Evolutionary conservation across 2,329 filamentous ascomycete species (phyloP).

Genomic region (Alternaria sp.): DNA sequence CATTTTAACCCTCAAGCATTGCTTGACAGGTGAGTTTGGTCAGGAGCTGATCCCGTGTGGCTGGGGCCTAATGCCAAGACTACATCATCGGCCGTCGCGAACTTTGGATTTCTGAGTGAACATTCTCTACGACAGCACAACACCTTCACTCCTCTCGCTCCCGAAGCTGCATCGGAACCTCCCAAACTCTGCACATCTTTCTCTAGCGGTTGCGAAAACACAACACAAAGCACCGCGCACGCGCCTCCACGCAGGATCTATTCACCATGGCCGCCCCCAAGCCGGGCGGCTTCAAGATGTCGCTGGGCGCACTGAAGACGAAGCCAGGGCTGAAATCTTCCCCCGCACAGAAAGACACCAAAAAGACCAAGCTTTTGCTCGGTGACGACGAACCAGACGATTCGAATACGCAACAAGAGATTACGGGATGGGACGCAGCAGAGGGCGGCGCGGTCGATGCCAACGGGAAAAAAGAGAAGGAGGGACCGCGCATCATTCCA

Average conservation of each 20-base stretch:
- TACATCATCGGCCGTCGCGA: constrained; percentile 31
- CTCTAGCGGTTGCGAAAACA: neutral
- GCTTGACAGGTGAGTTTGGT: neutral
- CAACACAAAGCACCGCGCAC: neutral
- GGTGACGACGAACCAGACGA: constrained; percentile 43
- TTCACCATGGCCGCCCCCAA: constrained; percentile 43
- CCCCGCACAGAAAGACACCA: constrained; percentile 22
- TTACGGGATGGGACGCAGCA: constrained; percentile 61
- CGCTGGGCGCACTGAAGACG: constrained; percentile 36
- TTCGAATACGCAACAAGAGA: constrained; percentile 45
- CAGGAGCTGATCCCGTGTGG: neutral
- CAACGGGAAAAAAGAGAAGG: constrained; percentile 44
- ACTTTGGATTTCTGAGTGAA: constrained; percentile 18
- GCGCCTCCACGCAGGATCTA: constrained; percentile 9
- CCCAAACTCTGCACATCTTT: neutral
- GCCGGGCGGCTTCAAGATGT: constrained; percentile 45
- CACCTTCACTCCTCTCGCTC: neutral
- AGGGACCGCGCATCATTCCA: constrained; percentile 63
- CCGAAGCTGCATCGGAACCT: neutral
- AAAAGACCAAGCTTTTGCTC: constrained; percentile 36
- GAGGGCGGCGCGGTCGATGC: constrained; percentile 57
- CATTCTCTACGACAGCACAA: neutral
- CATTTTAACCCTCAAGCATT: neutral
- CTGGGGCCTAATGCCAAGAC: constrained; percentile 20
- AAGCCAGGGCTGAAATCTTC: constrained; percentile 35